Evolutionary conservation across 352 stramenopile species (phyloP).

Genomic region (Pythium apleroticum): DNA sequence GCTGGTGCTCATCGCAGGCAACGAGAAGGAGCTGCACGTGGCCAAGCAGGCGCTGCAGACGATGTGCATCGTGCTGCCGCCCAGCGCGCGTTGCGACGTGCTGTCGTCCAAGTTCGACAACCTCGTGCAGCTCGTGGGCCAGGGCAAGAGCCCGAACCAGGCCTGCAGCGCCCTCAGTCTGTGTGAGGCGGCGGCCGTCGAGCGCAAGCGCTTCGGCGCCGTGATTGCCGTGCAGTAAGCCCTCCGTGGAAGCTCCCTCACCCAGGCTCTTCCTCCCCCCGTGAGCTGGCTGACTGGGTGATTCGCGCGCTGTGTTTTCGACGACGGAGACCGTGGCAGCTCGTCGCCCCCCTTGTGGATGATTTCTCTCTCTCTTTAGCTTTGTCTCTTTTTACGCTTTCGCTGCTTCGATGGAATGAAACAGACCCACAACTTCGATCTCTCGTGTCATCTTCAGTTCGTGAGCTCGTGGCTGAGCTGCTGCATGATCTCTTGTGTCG

Average conservation of each 20-base stretch:
- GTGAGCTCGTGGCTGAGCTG: not conserved
- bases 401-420: conserved; percentile 5
- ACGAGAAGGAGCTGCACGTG: conserved; percentile 51
- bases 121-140: conserved; percentile 49
- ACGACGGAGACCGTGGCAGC: not conserved
- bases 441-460: not conserved
- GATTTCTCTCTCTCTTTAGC: conserved; percentile 1
- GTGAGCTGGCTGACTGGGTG: not conserved
- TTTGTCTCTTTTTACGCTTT: conserved; percentile 4
- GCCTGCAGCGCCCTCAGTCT: conserved; percentile 59
- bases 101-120: conserved; percentile 80
- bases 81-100: conserved; percentile 54
- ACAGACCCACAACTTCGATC: not conserved
- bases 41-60: conserved; percentile 72
- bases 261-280: too few relatives aligned
- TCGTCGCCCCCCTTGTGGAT: conserved; percentile 4
- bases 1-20: conserved; percentile 42
- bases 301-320: not conserved
- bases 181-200: conserved; percentile 48
- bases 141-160: conserved; percentile 53
- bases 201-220: conserved; percentile 15
- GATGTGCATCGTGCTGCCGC: conserved; percentile 73
- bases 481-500: conserved; percentile 14
- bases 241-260: not conserved
- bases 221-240: conserved; percentile 22